These are phyloP conservation scores for Talaromyces sp. DNA, from an alignment of 2,329 filamentous ascomycete genomes.

Conservation along the genomic window DNA sequence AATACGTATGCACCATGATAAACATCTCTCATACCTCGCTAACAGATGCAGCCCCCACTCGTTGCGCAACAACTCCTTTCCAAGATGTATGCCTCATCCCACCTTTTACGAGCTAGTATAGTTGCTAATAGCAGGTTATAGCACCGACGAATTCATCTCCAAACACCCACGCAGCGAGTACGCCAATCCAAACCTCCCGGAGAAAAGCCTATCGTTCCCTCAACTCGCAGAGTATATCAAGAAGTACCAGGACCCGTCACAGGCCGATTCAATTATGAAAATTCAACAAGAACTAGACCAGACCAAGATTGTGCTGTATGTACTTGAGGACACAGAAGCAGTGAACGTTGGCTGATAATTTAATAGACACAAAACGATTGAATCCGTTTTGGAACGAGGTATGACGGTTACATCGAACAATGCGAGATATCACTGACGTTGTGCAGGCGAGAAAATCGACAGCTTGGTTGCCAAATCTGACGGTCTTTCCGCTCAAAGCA, in stretches of 20 bases:
- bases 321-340: neutral
- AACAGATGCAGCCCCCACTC: constrained; percentile 11
- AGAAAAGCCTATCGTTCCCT: constrained; percentile 56
- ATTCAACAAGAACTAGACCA: constrained; percentile 96
- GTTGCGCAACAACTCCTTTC: constrained; percentile 74
- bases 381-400: constrained; percentile 62
- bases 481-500: constrained; percentile 82
- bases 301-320: constrained; percentile 79
- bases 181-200: constrained; percentile 48
- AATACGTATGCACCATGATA: constrained; percentile 46
- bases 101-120: too few species aligned
- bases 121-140: constrained; percentile 39
- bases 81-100: constrained; percentile 45
- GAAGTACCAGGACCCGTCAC: constrained; percentile 78
- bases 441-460: constrained; percentile 81
- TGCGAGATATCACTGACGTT: neutral
- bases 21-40: neutral
- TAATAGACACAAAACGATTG: constrained; percentile 76
- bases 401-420: neutral
- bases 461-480: constrained; percentile 90
- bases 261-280: constrained; percentile 89
- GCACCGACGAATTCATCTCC: constrained; percentile 73
- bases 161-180: constrained; percentile 68
- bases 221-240: constrained; percentile 72
- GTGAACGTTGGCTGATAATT: neutral